A percentile compares a stretch with the other conserved stretches of the same genome.
These are phyloP conservation scores for Boletus mariae DNA, from an alignment of 1,284 basidiomycete species.

Conservation along the genomic window DNA sequence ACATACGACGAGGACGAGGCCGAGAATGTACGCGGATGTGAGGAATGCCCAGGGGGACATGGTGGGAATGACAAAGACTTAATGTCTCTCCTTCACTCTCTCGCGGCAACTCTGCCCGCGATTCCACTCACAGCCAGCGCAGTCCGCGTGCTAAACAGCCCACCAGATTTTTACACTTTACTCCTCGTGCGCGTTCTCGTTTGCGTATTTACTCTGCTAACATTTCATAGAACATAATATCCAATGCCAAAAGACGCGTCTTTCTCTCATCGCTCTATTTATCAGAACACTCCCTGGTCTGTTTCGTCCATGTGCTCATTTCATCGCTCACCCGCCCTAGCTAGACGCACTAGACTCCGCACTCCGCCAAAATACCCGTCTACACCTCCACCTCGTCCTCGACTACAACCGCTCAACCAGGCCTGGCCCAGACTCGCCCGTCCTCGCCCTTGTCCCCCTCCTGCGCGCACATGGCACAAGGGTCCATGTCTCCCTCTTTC, in stretches of 20 bases:
- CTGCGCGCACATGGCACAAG: conserved; percentile 69
- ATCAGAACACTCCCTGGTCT: conserved; percentile 67
- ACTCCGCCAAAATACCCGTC: conserved; percentile 53
- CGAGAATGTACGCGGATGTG: conserved; percentile 65
- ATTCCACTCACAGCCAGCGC: conserved; percentile 31
- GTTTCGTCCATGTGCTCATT: conserved; percentile 23
- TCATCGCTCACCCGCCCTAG: conserved; percentile 38
- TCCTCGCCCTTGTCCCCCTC: conserved; percentile 71
- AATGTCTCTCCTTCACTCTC: conserved; percentile 14
- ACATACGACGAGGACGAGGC: conserved; percentile 43
- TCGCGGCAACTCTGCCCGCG: no score
- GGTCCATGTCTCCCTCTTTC: conserved; percentile 78
- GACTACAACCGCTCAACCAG: conserved; percentile 93
- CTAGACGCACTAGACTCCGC: conserved; percentile 62
- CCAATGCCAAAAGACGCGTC: conserved; percentile 68
- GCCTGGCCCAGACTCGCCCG: conserved; percentile 72
- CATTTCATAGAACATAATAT: conserved; percentile 62
- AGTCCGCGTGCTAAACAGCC: conserved; percentile 37
- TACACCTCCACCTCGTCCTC: conserved; percentile 75
- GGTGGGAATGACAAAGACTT: no score
- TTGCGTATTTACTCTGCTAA: no score
- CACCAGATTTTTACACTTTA: conserved; percentile 37
- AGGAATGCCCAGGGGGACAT: conserved; percentile 66
- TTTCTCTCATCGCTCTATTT: conserved; percentile 88
- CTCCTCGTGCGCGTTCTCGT: conserved; percentile 31